Percentiles rank a stretch among this genome's conserved stretches.
phyloP scores from a whole-genome alignment of 352 stramenopile genomes.

The Aphanomyces invadans region DNA sequence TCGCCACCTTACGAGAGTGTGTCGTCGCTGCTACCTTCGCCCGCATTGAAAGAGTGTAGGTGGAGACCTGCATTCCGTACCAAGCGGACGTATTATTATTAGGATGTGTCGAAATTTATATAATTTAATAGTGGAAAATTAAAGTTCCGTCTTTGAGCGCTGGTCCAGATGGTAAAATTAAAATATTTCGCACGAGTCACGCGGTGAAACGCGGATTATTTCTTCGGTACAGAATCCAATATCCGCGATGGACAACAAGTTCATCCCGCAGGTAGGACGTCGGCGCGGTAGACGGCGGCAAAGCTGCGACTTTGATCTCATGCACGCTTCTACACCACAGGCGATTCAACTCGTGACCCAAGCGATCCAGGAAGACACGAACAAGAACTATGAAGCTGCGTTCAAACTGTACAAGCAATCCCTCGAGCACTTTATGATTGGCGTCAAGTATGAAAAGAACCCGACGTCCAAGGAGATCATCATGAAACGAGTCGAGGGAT shows the following conservation, averaged over 20 bases:
- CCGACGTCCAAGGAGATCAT: constrained; percentile 85
- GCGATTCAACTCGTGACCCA: constrained; percentile 84
- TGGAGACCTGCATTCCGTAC: neutral
- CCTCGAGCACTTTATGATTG: constrained; percentile 85
- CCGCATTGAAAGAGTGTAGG: neutral
- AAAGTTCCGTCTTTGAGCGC: neutral
- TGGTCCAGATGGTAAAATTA: neutral
- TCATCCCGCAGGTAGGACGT: constrained; percentile 62
- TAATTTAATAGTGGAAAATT: neutral
- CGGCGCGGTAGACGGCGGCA: neutral
- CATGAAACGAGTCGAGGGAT: constrained; percentile 84
- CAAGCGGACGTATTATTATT: no score
- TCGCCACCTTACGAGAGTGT: no score
- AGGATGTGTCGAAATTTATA: neutral
- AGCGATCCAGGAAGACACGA: constrained; percentile 84
- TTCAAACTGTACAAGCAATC: constrained; percentile 84
- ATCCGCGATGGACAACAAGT: constrained; percentile 79
- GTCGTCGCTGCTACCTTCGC: no score
- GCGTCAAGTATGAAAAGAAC: constrained; percentile 90
- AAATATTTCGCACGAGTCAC: neutral
- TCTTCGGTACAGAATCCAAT: neutral
- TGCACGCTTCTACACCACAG: constrained; percentile 15
- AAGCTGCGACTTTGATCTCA: neutral
- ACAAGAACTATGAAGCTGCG: constrained; percentile 84
- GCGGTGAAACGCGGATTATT: neutral